Base-by-base conservation (phyloP, 768 basidiomycete species). In the Tylopilus sp. region DNA sequence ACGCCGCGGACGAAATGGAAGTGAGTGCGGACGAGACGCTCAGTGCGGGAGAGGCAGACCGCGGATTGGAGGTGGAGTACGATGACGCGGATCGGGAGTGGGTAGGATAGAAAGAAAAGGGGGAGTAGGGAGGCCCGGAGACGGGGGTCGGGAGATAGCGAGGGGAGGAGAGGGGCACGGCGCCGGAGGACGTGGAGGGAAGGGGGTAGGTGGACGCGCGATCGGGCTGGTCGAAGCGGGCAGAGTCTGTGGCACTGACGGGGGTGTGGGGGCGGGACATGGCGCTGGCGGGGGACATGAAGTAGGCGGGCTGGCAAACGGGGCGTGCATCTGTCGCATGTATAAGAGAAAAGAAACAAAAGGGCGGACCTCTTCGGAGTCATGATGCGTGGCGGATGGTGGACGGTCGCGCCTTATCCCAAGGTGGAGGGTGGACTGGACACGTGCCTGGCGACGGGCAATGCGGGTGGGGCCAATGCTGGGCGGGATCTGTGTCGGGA, bases 11-110 rank as follows among this genome's bases (percentile, higher is more conserved):
- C 6, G 84, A 81, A 45, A 77, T 72, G 12, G 81, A 83, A 1
- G 83, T 82, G 26, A 77, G 71, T 11, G 72, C 76, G 31, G 82
- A 83, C 8, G 71, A 75, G 22, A 76, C 74, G 63, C 86, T 88
- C 34, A 79, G 71, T 2, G 85, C 78, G 1, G 88, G 87, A 0
- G 87, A 88, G 8, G 77, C 72, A 17, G 81, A 77, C 43, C 82
- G 80, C 8, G 76, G 78, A 56, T 79, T 72, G 7, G 76, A 77
- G 1, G 70, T 72, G 37, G 76, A 74, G 53, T 71, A 70, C 31
- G 70, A 70, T 9, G 76, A 78, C 21, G 69, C 66, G 9, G 78
- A 76, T 48, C 79, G 73, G 36, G 80, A 76, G 59, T 81, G 79
- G 11, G 72, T 66, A 38, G 74, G 67, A 48, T 71, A 71, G 56